These are phyloP conservation scores for Xylariales sp. DNA, from an alignment of 2,329 filamentous ascomycete genomes.

Conservation along the genomic window DNA sequence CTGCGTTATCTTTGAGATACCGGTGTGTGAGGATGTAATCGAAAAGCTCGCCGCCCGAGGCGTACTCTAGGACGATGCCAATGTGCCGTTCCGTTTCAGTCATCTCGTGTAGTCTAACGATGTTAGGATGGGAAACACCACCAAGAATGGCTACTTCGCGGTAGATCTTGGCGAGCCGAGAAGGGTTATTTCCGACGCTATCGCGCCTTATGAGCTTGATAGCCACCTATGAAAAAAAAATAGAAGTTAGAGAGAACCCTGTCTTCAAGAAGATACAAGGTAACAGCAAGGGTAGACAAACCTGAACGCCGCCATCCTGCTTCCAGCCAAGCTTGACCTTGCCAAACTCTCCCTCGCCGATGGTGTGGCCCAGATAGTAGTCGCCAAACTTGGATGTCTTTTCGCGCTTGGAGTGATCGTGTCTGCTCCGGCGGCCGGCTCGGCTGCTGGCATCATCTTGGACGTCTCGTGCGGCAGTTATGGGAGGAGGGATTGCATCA, in stretches of 20 bases:
- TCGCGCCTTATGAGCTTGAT: slow-evolving; percentile 95
- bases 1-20: slow-evolving; percentile 90
- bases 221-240: slow-evolving; percentile 84
- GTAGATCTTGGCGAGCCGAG: slow-evolving; percentile 91
- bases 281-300: too few relatives aligned
- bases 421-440: slow-evolving; percentile 50
- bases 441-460: slow-evolving; percentile 35
- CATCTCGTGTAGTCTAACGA: slow-evolving; percentile 96
- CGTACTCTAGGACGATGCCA: slow-evolving; percentile 97
- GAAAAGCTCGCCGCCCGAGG: slow-evolving; percentile 94
- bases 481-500: slow-evolving; percentile 37
- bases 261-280: too few relatives aligned
- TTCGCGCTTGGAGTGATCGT: slow-evolving; percentile 55
- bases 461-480: slow-evolving; percentile 36
- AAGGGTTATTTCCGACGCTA: slow-evolving; percentile 81
- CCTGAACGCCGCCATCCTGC: slow-evolving; percentile 83
- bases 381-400: slow-evolving; percentile 92
- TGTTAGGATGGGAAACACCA: slow-evolving; percentile 90
- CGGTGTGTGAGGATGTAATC: slow-evolving; percentile 97
- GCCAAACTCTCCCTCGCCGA: slow-evolving; percentile 96
- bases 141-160: slow-evolving; percentile 90
- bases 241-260: too few relatives aligned
- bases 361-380: slow-evolving; percentile 91
- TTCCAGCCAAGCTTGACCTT: slow-evolving; percentile 99
- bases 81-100: slow-evolving; percentile 96